phyloP scores from a whole-genome alignment of 2,329 filamentous ascomycete genomes.

The Hymenoscyphus linearis region DNA sequence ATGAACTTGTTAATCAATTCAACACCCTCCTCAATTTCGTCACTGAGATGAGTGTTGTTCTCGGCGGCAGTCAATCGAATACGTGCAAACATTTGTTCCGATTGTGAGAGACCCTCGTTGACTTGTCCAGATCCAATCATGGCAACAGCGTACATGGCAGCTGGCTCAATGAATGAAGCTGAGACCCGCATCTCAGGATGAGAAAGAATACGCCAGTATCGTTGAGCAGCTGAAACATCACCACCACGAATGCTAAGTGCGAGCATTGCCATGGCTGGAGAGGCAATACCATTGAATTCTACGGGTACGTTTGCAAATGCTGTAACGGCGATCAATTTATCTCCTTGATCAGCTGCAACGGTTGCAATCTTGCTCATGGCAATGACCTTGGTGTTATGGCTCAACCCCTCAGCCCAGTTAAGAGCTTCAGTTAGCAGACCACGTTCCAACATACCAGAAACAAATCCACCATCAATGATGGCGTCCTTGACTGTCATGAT shows the following conservation, averaged over 20 bases:
- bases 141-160: slow-evolving; percentile 84
- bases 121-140: slow-evolving; percentile 81
- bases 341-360: slow-evolving; percentile 73
- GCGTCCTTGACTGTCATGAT: slow-evolving; percentile 62
- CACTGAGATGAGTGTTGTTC: slow-evolving; percentile 51
- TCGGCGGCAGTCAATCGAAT: slow-evolving; percentile 60
- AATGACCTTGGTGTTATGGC: slow-evolving; percentile 50
- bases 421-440: slow-evolving; percentile 70
- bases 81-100: slow-evolving; percentile 80
- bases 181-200: slow-evolving; percentile 55
- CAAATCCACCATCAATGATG: slow-evolving; percentile 68
- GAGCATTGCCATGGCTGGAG: slow-evolving; percentile 72
- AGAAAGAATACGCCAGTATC: slow-evolving; percentile 74
- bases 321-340: slow-evolving; percentile 60
- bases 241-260: slow-evolving; percentile 81
- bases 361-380: slow-evolving; percentile 71
- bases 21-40: slow-evolving; percentile 83
- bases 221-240: slow-evolving; percentile 69
- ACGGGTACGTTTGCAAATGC: slow-evolving; percentile 57
- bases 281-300: slow-evolving; percentile 44
- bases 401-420: slow-evolving; percentile 62
- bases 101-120: slow-evolving; percentile 72
- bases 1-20: slow-evolving; percentile 62
- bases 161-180: slow-evolving; percentile 72
- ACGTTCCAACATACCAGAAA: slow-evolving; percentile 68